Evolutionary conservation across 352 stramenopile species (phyloP).

Genomic region (Pythium dissimile): DNA sequence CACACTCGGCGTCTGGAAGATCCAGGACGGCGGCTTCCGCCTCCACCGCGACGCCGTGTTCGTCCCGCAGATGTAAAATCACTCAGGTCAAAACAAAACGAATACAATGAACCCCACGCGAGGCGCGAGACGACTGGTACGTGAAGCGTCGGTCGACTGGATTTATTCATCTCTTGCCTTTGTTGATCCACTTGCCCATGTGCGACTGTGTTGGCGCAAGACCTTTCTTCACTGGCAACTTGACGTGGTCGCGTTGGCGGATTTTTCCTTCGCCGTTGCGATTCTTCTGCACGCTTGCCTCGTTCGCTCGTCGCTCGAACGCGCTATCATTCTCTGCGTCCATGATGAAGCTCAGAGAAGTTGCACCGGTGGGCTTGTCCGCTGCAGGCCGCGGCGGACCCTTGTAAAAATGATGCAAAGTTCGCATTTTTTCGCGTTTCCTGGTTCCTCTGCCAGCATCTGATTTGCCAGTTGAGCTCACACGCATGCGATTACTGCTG

Average conservation of each 20-base stretch:
- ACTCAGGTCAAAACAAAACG: neutral
- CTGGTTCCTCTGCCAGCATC: neutral
- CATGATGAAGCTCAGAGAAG: constrained; percentile 18
- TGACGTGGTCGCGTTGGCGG: neutral
- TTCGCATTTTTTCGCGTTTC: neutral
- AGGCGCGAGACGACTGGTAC: too few species aligned
- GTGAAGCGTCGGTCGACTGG: too few species aligned
- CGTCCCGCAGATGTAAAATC: constrained; percentile 10
- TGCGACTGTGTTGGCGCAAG: neutral
- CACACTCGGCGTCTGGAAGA: constrained; percentile 84
- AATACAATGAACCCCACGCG: too few species aligned
- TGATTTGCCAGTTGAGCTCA: neutral
- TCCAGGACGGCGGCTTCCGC: constrained; percentile 63
- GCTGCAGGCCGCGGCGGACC: neutral
- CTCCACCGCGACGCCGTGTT: constrained; percentile 29
- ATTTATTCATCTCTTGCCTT: neutral
- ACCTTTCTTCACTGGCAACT: constrained; percentile 6
- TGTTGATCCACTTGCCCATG: constrained; percentile 12
- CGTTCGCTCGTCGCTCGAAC: neutral
- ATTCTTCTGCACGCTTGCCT: too few species aligned
- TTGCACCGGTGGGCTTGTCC: neutral
- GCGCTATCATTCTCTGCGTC: neutral
- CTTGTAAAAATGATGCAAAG: constrained; percentile 7
- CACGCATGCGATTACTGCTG: constrained; percentile 4
- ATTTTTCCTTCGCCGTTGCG: too few species aligned